Conservation (phyloP, 2,329 filamentous ascomycete genomes). For the Acrocalymma vagum region DNA sequence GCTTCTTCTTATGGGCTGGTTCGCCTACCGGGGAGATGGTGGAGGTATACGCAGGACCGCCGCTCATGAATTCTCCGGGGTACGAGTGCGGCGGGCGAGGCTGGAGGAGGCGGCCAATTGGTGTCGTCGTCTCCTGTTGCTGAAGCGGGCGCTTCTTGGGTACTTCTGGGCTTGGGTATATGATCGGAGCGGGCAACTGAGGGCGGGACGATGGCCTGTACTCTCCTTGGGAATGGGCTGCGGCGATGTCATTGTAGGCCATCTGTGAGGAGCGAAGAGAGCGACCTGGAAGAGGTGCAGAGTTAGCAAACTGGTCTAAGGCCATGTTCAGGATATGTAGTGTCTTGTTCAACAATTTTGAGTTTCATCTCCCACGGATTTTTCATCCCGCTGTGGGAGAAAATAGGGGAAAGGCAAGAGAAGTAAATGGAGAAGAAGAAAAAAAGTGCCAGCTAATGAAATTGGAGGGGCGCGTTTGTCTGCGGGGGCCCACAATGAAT, state of each 20-base stretch:
- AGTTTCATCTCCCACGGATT: too few species aligned
- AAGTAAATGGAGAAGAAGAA: too few species aligned
- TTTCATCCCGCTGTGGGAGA: too few species aligned
- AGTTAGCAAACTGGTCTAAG: too few species aligned
- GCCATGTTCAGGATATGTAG: too few species aligned
- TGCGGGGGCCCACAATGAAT: background rate
- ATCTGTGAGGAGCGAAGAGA: slow-evolving; percentile 47
- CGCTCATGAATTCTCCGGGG: slow-evolving; percentile 37
- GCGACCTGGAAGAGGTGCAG: slow-evolving; percentile 34
- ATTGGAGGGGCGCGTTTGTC: background rate
- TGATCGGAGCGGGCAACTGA: slow-evolving; percentile 36
- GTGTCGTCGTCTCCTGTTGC: slow-evolving; percentile 37
- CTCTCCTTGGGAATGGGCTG: slow-evolving; percentile 31
- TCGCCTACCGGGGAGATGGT: slow-evolving; percentile 39
- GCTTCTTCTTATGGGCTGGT: slow-evolving; percentile 55
- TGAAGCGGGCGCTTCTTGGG: slow-evolving; percentile 46
- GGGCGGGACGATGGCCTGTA: slow-evolving; percentile 44
- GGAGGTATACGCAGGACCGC: slow-evolving; percentile 37
- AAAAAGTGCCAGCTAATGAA: background rate
- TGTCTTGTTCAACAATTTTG: too few species aligned
- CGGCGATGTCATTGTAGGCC: slow-evolving; percentile 41
- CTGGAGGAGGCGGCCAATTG: slow-evolving; percentile 54
- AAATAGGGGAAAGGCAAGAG: too few species aligned
- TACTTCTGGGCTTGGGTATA: slow-evolving; percentile 41
- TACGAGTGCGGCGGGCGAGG: slow-evolving; percentile 52